Conservation (phyloP, 257 asterid genomes). For the Gardenia jasminoides region DNA sequence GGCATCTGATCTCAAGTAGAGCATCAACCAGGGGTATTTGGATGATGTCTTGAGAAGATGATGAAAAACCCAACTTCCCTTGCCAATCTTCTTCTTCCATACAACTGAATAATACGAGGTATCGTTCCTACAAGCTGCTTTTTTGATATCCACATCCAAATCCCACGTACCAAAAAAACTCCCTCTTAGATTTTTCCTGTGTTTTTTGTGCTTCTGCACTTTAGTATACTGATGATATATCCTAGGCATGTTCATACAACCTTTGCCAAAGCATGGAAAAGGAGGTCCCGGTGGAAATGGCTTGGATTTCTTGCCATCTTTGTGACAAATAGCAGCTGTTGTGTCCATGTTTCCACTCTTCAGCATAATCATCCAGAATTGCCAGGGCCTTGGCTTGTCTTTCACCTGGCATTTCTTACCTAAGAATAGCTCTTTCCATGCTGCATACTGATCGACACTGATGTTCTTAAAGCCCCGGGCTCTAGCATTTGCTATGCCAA, state of each 20-base stretch:
- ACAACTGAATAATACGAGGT: slow-evolving; percentile 57
- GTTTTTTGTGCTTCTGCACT: slow-evolving; percentile 36
- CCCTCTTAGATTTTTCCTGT: slow-evolving; percentile 42
- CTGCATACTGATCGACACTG: slow-evolving; percentile 58
- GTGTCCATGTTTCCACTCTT: slow-evolving; percentile 90
- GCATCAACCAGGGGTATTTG: slow-evolving; percentile 92
- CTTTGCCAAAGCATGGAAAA: slow-evolving; percentile 78
- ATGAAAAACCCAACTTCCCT: slow-evolving; percentile 75
- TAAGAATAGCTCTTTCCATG: slow-evolving; percentile 57
- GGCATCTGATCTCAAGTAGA: slow-evolving; percentile 78
- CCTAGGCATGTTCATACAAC: slow-evolving; percentile 77
- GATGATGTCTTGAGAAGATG: slow-evolving; percentile 59
- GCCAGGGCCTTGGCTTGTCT: slow-evolving; percentile 75
- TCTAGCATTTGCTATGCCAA: no score
- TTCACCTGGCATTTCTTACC: slow-evolving; percentile 69
- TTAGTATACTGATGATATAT: slow-evolving; percentile 69
- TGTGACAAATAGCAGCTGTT: slow-evolving; percentile 65
- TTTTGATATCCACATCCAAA: slow-evolving; percentile 36
- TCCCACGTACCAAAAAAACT: slow-evolving; percentile 76
- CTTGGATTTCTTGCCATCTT: slow-evolving; percentile 48
- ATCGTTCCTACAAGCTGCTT: slow-evolving; percentile 13
- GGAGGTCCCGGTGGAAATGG: slow-evolving; percentile 47
- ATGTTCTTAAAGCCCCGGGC: no score
- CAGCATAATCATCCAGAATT: slow-evolving; percentile 90
- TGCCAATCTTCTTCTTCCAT: slow-evolving; percentile 75